phyloP scores from a whole-genome alignment of 2,329 filamentous ascomycete species.

The Diaporthe aspalathi region DNA sequence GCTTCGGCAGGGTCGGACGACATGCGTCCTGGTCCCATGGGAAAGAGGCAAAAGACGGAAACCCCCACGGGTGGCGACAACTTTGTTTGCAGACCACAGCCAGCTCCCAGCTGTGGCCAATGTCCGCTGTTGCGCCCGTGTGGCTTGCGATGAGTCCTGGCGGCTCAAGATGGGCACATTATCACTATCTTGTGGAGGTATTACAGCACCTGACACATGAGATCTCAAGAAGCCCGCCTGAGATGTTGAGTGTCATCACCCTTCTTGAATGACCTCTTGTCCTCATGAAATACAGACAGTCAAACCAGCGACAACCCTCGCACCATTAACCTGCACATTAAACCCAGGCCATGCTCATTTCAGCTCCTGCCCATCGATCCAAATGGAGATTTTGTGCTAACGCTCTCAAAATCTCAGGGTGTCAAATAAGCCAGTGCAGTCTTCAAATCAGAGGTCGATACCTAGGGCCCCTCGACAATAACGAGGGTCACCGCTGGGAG shows the following conservation, averaged over 20 bases:
- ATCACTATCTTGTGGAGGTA: background rate
- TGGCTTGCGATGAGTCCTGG: background rate
- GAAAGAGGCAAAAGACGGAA: background rate
- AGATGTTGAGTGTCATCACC: background rate
- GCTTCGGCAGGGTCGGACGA: constrained; percentile 27
- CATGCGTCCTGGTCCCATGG: background rate
- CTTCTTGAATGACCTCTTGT: background rate
- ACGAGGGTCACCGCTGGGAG: background rate
- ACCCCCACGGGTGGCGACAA: constrained; percentile 21
- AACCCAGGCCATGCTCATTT: constrained; percentile 4
- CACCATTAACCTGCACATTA: constrained; percentile 24
- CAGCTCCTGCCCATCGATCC: background rate
- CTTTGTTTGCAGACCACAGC: background rate
- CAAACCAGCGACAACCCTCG: background rate
- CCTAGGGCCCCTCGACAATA: background rate
- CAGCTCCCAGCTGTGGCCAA: background rate
- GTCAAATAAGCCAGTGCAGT: background rate
- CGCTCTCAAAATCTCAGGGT: background rate
- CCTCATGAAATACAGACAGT: constrained; percentile 12
- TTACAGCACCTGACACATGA: background rate
- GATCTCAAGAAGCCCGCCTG: constrained; percentile 10
- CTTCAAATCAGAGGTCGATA: background rate
- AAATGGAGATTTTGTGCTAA: background rate
- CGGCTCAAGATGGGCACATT: constrained; percentile 6
- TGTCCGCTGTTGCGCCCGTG: background rate